Conservation (phyloP, 208 protist genomes). For the Crithidia expoeki region DNA sequence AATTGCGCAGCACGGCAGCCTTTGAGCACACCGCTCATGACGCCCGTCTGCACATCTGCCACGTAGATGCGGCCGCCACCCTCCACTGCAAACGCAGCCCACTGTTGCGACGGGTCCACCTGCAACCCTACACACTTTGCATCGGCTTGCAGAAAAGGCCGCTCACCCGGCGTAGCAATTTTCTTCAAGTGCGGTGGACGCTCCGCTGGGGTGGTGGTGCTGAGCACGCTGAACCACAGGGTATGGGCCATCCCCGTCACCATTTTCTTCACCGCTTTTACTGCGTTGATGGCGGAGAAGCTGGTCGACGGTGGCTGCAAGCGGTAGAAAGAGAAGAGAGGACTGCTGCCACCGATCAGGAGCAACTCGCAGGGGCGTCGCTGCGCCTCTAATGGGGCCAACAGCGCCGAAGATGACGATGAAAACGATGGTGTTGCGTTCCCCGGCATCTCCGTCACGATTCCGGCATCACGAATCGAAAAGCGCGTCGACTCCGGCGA, state of each 20-base stretch:
- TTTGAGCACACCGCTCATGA: constrained; percentile 62
- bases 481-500: constrained; percentile 16
- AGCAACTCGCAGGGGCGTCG: constrained; percentile 33
- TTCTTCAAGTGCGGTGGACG: constrained; percentile 36
- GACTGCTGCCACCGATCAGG: constrained; percentile 55
- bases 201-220: constrained; percentile 12
- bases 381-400: constrained; percentile 12
- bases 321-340: constrained; percentile 60
- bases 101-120: constrained; percentile 76
- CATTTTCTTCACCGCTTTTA: constrained; percentile 55
- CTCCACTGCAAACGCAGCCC: constrained; percentile 60
- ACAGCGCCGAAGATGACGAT: constrained; percentile 10
- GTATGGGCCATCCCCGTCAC: constrained; percentile 50
- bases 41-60: constrained; percentile 50
- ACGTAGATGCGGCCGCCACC: constrained; percentile 74
- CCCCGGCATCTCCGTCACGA: constrained; percentile 14
- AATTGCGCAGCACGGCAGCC: constrained; percentile 76
- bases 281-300: constrained; percentile 50
- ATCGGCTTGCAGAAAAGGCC: constrained; percentile 61
- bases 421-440: constrained; percentile 4
- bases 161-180: constrained; percentile 22
- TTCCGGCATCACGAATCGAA: constrained; percentile 30
- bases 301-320: constrained; percentile 38
- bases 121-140: constrained; percentile 48
- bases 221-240: constrained; percentile 42